These are phyloP conservation scores for Sugiyamaella floridensis DNA, from an alignment of 805 yeast genomes.

Conservation along the genomic window DNA sequence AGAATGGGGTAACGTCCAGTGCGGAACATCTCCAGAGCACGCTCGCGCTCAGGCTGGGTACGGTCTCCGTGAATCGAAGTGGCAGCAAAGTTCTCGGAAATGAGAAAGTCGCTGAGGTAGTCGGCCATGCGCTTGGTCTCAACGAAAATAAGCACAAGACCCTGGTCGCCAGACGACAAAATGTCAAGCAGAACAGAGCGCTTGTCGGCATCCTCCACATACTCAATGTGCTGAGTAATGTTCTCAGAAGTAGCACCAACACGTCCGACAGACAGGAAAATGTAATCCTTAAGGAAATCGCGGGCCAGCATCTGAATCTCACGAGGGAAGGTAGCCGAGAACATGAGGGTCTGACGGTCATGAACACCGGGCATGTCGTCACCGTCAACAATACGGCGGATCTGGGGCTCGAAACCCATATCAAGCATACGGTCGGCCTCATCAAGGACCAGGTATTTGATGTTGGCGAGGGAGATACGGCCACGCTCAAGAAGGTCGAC, in stretches of 20 bases:
- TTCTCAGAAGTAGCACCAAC: constrained; percentile 99
- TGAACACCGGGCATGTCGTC: constrained; percentile 94
- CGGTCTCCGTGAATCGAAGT: constrained; percentile 99
- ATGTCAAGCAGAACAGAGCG: constrained; percentile 84
- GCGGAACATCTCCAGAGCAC: constrained; percentile 91
- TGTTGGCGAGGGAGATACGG: constrained; percentile 77
- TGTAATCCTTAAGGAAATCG: constrained; percentile 92
- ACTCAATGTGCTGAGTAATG: constrained; percentile 87
- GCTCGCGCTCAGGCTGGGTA: constrained; percentile 95
- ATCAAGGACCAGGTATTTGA: constrained; percentile 90
- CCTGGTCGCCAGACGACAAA: constrained; percentile 67
- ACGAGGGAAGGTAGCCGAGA: constrained; percentile 98
- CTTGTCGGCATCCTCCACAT: constrained; percentile 91
- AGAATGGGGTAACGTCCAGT: constrained; percentile 85
- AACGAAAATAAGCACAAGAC: constrained; percentile 89
- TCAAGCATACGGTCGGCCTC: constrained; percentile 99
- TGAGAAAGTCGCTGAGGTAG: constrained; percentile 83
- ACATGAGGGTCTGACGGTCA: constrained; percentile 94
- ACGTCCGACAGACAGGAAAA: constrained; percentile 95
- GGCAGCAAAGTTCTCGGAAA: constrained; percentile 86
- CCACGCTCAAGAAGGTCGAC: constrained; percentile 95
- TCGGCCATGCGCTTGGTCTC: constrained; percentile 99
- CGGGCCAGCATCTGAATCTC: constrained; percentile 96
- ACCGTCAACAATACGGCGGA: constrained; percentile 94
- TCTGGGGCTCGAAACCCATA: constrained; percentile 99